These are phyloP conservation scores for Parmelia sp. DNA, from an alignment of 495 filamentous ascomycete species.

Conservation along the genomic window DNA sequence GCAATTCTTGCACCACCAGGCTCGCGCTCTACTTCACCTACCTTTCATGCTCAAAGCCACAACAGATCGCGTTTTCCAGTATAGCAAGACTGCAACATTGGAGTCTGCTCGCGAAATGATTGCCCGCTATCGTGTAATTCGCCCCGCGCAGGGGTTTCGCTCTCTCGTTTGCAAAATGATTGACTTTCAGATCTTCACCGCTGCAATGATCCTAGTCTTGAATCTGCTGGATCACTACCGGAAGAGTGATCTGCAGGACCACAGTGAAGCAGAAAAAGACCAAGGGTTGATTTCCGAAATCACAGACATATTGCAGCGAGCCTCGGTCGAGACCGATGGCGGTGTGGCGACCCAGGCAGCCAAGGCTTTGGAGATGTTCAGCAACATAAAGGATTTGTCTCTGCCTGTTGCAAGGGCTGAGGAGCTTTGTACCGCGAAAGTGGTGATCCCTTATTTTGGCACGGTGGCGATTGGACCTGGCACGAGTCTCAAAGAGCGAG, in stretches of 20 bases:
- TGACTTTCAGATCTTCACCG: conserved; percentile 51
- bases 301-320: conserved; percentile 37
- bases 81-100: conserved; percentile 39
- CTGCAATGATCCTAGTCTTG: conserved; percentile 44
- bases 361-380: conserved; percentile 39
- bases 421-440: conserved; percentile 27
- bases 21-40: conserved; percentile 44
- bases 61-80: conserved; percentile 36
- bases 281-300: conserved; percentile 40
- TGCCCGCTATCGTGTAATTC: conserved; percentile 38
- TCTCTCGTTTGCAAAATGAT: conserved; percentile 46
- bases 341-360: conserved; percentile 44
- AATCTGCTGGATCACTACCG: conserved; percentile 36
- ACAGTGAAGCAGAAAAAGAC: conserved; percentile 38
- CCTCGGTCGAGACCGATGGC: conserved; percentile 38
- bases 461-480: conserved; percentile 34
- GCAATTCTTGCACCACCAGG: conserved; percentile 44
- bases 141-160: conserved; percentile 29
- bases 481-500: conserved; percentile 24
- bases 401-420: background rate
- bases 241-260: conserved; percentile 17
- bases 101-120: conserved; percentile 45
- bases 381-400: conserved; percentile 12
- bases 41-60: conserved; percentile 50
- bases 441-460: conserved; percentile 45